phyloP scores from a whole-genome alignment of 805 yeast species.

The Scheffersomyces ergatensis region DNA sequence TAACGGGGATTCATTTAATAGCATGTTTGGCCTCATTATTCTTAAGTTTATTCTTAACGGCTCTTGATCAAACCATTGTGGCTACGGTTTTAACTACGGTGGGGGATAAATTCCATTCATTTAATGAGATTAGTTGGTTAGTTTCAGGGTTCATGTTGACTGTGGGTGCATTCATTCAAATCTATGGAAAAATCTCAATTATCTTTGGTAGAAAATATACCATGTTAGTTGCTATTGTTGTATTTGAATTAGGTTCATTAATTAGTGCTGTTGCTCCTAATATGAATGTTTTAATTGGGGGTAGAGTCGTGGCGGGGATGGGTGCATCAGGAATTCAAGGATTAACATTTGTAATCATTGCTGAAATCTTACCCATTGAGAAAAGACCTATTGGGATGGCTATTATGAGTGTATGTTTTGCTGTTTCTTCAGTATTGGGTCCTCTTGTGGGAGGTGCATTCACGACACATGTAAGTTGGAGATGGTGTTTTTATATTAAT shows the following conservation, averaged over 20 bases:
- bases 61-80: constrained; percentile 37
- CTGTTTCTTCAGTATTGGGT: constrained; percentile 50
- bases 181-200: constrained; percentile 32
- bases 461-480: constrained; percentile 45
- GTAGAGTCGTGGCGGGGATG: constrained; percentile 65
- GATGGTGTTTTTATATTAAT: constrained; percentile 58
- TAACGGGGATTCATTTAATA: constrained; percentile 21
- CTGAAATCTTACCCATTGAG: constrained; percentile 50
- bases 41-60: constrained; percentile 27
- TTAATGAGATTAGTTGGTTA: constrained; percentile 32
- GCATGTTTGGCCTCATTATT: constrained; percentile 22
- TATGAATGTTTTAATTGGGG: constrained; percentile 65
- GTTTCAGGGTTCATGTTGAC: constrained; percentile 31
- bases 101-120: constrained; percentile 30
- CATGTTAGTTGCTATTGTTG: constrained; percentile 10
- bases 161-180: constrained; percentile 25
- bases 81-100: constrained; percentile 28
- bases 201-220: constrained; percentile 32
- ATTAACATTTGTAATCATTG: constrained; percentile 51
- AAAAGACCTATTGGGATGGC: constrained; percentile 38
- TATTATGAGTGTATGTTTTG: constrained; percentile 40
- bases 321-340: constrained; percentile 73
- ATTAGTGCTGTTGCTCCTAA: constrained; percentile 51
- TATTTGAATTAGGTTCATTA: constrained; percentile 63
- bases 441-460: constrained; percentile 55